phyloP scores from a whole-genome alignment of 129 eudicot genomes.

The Flaveria brownii region DNA sequence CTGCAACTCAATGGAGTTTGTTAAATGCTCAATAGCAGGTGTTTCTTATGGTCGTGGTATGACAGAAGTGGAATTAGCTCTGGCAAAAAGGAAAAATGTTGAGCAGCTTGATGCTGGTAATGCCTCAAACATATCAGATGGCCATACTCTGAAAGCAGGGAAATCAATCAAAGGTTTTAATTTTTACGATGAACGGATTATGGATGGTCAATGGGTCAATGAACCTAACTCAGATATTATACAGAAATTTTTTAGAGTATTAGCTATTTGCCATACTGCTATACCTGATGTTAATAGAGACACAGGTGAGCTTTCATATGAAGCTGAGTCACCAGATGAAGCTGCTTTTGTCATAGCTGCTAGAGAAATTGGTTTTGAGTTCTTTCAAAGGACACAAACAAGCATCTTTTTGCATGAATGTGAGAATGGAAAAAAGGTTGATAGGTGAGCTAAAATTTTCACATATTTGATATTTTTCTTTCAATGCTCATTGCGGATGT shows the following conservation, averaged over 20 bases:
- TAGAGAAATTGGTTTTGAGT: conserved; percentile 86
- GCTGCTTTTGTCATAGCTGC: conserved; percentile 98
- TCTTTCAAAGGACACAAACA: conserved; percentile 85
- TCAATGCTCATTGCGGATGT: conserved; percentile 5
- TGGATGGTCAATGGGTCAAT: conserved; percentile 73
- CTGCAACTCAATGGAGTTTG: conserved; percentile 98
- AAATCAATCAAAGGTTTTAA: conserved; percentile 75
- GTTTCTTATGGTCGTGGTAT: conserved; percentile 87
- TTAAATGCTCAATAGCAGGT: conserved; percentile 91
- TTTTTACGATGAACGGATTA: conserved; percentile 74
- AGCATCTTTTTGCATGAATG: conserved; percentile 78
- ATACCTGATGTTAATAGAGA: conserved; percentile 80
- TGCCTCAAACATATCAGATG: conserved; percentile 28
- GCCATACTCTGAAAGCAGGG: conserved; percentile 34
- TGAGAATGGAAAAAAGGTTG: conserved; percentile 48
- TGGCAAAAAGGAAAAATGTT: conserved; percentile 52
- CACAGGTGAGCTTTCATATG: conserved; percentile 69
- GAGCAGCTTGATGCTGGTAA: conserved; percentile 35
- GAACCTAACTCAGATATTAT: conserved; percentile 58
- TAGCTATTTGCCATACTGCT: conserved; percentile 92
- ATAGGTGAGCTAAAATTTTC: conserved; percentile 53
- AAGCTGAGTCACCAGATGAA: conserved; percentile 99
- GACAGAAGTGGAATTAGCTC: conserved; percentile 92
- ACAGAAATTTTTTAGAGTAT: conserved; percentile 77
- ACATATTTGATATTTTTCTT: background rate